Evolutionary conservation across 177 flowering plant species (phyloP).

Genomic region (Vitis hybrid): DNA sequence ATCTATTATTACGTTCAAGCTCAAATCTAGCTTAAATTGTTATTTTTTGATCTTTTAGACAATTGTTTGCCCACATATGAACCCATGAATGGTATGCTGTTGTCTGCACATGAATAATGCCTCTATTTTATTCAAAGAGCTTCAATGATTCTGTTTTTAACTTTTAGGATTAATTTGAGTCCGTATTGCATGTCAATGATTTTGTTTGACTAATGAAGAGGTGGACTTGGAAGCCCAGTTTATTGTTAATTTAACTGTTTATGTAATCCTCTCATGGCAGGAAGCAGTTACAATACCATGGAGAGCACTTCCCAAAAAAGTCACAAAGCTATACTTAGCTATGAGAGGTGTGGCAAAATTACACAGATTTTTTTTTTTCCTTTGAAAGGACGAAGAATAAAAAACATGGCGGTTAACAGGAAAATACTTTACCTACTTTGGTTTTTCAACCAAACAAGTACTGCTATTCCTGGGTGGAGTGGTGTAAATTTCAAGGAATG

Average conservation of each 20-base stretch:
- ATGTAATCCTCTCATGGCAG: conserved; percentile 36
- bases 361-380: not conserved
- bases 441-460: no score
- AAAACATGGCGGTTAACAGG: not conserved
- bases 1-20: no score
- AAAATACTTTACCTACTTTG: not conserved
- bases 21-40: no score
- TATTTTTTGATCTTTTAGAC: no score
- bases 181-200: not conserved
- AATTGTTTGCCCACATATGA: no score
- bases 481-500: no score
- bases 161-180: no score
- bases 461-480: no score
- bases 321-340: conserved; percentile 81
- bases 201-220: not conserved
- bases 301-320: conserved; percentile 66
- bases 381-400: no score
- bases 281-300: conserved; percentile 83
- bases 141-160: not conserved
- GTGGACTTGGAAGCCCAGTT: not conserved
- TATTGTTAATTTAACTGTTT: not conserved
- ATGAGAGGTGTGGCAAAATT: conserved; percentile 65
- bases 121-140: not conserved
- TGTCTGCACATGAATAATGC: no score
- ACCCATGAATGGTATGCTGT: no score